Base-by-base conservation (phyloP, 257 asterid genomes). In the Phtheirospermum japonicum region DNA sequence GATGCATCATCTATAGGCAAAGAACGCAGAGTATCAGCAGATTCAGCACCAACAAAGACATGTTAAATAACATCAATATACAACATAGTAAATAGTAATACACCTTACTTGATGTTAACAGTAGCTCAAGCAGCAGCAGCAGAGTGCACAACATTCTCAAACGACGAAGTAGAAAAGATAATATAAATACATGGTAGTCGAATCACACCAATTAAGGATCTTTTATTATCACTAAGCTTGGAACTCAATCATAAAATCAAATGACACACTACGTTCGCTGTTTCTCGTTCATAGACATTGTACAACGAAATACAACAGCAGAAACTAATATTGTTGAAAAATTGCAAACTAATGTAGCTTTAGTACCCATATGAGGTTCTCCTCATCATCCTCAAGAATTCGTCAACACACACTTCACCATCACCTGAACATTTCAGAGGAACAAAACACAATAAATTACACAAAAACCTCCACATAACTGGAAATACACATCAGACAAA, bases 301-400 rank as follows among this genome's bases (percentile, higher is more conserved):
- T 59, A 72, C 78, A 69, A 46, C 39, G 28, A 31, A 31, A 66
- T 30, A 53, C 16, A 37, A 18, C 13, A 46, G 33, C 57, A 62
- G 34, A 63, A 12, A 59, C 7, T 54, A 37, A 6, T 45, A 7
- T 12, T 17, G 58, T 30, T 5, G 31, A 63, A 54, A 37, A 28
- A 16, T 17, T 18, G 51, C n/a, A 28, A 33, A 37, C 26, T 26
- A 46, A 20, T 12, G 65, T 48, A 28, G 2, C 40, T 63, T 79
- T 73, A 85, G 70, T 80, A 76, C 50, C 94, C 90, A 10, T 75
- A 92, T 14, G 95, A 80, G n/a, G 97, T 86, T 76, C 84, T 82
- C 73, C 95, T 79, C 97, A 92, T 92, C 89, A 92, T 86, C 82
- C 83, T 70, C 89, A 80, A 74, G 81, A 89, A 92, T 63, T 89